Conservation (phyloP, 768 basidiomycete species). For the Leccinum obscurum region DNA sequence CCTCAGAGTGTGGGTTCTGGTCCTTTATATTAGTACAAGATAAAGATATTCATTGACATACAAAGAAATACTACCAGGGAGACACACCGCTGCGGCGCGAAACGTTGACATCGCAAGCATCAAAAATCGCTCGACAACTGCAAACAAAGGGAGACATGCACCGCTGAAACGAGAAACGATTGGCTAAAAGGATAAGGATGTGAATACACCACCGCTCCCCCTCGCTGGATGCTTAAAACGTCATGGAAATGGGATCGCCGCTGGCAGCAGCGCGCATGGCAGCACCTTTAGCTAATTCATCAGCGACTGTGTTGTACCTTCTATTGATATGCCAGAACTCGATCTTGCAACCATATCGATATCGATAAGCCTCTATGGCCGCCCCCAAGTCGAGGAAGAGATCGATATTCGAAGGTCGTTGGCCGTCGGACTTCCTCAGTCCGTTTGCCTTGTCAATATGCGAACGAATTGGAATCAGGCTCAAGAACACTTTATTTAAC, state of each 20-base stretch:
- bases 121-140: too few relatives aligned
- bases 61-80: too few relatives aligned
- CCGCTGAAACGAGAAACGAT: neutral
- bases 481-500: neutral
- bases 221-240: too few relatives aligned
- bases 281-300: constrained; percentile 22
- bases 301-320: constrained; percentile 26
- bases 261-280: neutral
- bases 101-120: too few relatives aligned
- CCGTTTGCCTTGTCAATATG: neutral
- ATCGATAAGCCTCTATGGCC: neutral
- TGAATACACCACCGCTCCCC: too few relatives aligned
- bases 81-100: too few relatives aligned
- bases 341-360: constrained; percentile 13
- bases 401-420: constrained; percentile 7
- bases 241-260: neutral
- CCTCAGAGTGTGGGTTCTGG: too few relatives aligned
- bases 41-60: too few relatives aligned
- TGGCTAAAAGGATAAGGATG: too few relatives aligned
- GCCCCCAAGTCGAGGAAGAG: constrained; percentile 6
- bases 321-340: constrained; percentile 28
- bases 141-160: neutral
- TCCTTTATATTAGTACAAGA: too few relatives aligned
- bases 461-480: neutral
- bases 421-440: neutral